A percentile compares a stretch with the other conserved stretches of the same genome.
Conservation (phyloP, 495 filamentous ascomycete species). For the Thozetella sp. region DNA sequence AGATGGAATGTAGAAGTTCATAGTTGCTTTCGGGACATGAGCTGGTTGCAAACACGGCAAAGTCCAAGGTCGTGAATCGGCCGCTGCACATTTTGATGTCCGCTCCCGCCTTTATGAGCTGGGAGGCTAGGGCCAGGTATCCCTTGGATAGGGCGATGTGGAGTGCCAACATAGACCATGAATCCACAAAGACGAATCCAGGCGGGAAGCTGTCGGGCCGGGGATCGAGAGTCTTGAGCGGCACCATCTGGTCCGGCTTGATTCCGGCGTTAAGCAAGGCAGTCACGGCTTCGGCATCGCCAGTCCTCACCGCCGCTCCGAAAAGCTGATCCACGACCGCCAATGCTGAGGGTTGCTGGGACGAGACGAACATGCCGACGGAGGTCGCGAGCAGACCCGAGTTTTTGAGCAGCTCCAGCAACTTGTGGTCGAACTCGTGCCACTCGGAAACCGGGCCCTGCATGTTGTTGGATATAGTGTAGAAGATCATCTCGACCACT, state of each 20-base stretch:
- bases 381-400: neutral
- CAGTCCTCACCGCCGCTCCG: neutral
- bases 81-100: neutral
- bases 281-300: neutral
- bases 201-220: neutral
- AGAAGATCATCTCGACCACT: neutral
- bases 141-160: neutral
- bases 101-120: neutral
- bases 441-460: neutral
- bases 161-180: neutral
- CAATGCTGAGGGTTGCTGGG: neutral
- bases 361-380: neutral
- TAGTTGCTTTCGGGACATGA: neutral
- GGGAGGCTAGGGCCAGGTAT: neutral
- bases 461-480: neutral
- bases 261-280: neutral
- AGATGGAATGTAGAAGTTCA: neutral
- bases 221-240: neutral
- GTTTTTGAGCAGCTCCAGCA: neutral
- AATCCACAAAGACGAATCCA: neutral
- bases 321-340: neutral
- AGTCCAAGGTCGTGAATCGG: neutral
- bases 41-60: neutral
- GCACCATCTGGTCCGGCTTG: neutral
- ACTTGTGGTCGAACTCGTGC: neutral